Base-by-base conservation (phyloP, 352 stramenopile genomes). In the Phytopythium sindhum region DNA sequence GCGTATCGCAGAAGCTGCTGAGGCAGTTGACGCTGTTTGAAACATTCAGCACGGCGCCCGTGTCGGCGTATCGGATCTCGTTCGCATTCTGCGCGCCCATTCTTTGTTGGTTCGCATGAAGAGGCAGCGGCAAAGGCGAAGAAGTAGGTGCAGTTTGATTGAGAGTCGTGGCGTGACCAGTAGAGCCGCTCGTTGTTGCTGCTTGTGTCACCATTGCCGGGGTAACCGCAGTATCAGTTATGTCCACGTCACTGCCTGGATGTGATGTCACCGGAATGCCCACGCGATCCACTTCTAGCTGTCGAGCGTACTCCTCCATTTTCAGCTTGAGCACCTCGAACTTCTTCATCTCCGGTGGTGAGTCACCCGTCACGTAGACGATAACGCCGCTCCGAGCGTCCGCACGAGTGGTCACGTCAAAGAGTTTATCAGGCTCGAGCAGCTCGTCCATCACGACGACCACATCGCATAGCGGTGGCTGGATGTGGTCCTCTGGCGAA, bases 401-500 rank as follows among this genome's bases (percentile, higher is more conserved):
- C 31, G 84, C 87, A 41, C 81, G 72, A 19, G 75, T 78, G 19
- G 66, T 73, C 58, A 86, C 89, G 39, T 90, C 81, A 59, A 89
- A 78, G 2, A 96, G 70, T 57, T 96, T 96, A 57, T 83, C 61
- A 0, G 84, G 55, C 66, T 96, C 87, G 9, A 82, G 67, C 2
- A 93, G 61, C 50, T 93, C 82, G 57, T 96, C 77, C 81, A 94
- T 91, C 35, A 89, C 67, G 4, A 93, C 66, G 7, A 96, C 76
- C 10, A 94, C 70, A 39, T 90, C 84, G 53, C 84, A 93, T 7
- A 55, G 56, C 15, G 81, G 79, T 4, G 81, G 74, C 24, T 78
- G 61, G 14, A 77, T 64, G 3, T 68, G 65, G 37, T 80, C 61
- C 50, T 80, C 78, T 52, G 84, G 74, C 5, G 82, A 88, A 10